Evolutionary conservation across 2,329 filamentous ascomycete genomes (phyloP).

Genomic region (Colletotrichum aenigma): DNA sequence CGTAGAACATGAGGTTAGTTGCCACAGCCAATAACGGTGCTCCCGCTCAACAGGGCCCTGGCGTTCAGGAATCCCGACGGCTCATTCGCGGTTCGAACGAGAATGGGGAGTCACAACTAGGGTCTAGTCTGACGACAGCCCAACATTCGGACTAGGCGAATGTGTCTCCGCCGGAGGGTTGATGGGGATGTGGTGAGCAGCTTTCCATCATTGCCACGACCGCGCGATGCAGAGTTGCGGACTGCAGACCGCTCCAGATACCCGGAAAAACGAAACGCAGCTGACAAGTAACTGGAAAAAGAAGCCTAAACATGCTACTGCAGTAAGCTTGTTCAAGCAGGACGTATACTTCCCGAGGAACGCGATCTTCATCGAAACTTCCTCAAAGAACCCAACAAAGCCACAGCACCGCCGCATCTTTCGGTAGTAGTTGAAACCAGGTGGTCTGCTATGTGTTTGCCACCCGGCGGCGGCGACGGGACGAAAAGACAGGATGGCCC

Average conservation of each 20-base stretch:
- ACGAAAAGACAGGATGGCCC: neutral
- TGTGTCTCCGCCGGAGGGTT: neutral
- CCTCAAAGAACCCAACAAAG: neutral
- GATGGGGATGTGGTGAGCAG: neutral
- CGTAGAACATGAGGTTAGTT: neutral
- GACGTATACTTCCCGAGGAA: neutral
- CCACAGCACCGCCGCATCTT: neutral
- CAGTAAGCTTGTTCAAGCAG: neutral
- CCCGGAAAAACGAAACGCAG: neutral
- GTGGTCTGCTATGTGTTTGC: conserved; percentile 1
- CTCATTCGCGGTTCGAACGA: neutral
- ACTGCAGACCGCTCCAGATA: neutral
- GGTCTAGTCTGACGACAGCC: neutral
- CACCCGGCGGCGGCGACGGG: conserved; percentile 1
- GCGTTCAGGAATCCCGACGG: neutral
- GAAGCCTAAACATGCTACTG: neutral
- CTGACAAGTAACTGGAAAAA: neutral
- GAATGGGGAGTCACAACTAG: neutral
- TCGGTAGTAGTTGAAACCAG: neutral
- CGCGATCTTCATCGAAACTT: neutral
- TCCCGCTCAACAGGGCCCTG: neutral
- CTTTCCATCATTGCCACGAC: neutral
- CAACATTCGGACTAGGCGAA: neutral
- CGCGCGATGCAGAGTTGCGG: neutral
- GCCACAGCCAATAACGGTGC: neutral